Evolutionary conservation across 768 basidiomycete species (phyloP), one percentile per base, ranked within the genome.

Genomic region (Lepiota brunneoincarnata): DNA sequence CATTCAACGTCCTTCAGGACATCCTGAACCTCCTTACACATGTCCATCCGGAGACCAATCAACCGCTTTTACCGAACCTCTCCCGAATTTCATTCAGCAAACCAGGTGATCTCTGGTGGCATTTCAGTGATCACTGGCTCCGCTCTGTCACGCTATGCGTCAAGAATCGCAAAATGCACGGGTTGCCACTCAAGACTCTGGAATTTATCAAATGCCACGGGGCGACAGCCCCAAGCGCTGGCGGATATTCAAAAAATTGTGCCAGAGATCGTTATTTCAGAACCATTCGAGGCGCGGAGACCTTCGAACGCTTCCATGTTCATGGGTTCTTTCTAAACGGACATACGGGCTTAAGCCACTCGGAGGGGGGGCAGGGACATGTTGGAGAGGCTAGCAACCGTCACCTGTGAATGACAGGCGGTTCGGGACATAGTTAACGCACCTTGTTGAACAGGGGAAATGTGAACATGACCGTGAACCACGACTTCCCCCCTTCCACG

Each of bases 71-170:
- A 14, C 70, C 72, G 3, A 52, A 57, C 12, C 61, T 73, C 35
- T 35, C 31, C n/a, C 56, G 37, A 6, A 53, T 74, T 14, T 62
- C 69, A 15, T 72, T 74, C 51, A 64, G 67, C 50, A 67, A 63
- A 47, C 64, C 69, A 1, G 55, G 61, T 2, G 67, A 69, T 37
- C n/a, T 64, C 2, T 73, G 71, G 73, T 68, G 64, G 62, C 63
- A 67, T 20, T 72, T 72, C 56, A 59, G 52, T 15, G 65, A 67
- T 7, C 56, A 61, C 38, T 73, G 72, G 70, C 41, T 69, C 2
- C 23, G 58, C 15, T 49, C 55, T 1, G 51, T 72, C 26, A 20
- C 63, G 6, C 44, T 51, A 0, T 62, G 59, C 18, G 59, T 59
- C 7, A 55, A 50, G 23, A 58, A 45, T 7, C 58, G 69, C 9